phyloP scores from a whole-genome alignment of 768 basidiomycete genomes.

The Amanita fuliginea region DNA sequence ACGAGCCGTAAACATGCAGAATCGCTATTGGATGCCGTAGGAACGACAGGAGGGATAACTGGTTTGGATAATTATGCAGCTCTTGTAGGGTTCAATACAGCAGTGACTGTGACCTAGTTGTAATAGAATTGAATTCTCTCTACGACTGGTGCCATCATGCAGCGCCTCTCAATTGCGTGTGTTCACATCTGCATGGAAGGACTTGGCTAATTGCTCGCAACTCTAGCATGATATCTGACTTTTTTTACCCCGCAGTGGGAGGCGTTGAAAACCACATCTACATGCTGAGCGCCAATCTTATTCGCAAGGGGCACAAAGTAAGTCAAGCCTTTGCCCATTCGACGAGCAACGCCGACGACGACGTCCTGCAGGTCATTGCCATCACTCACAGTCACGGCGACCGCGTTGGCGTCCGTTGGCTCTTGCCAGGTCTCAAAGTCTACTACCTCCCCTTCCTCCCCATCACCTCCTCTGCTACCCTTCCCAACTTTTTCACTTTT shows the following conservation, averaged over 20 bases:
- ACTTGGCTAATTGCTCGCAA: background rate
- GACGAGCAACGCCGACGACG: background rate
- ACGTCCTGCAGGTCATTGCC: slow-evolving; percentile 62
- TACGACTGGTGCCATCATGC: too few species aligned
- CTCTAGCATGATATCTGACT: slow-evolving; percentile 87
- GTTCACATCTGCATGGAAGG: slow-evolving; percentile 1
- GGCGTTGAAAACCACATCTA: slow-evolving; percentile 97
- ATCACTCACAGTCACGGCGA: slow-evolving; percentile 91
- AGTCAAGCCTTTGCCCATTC: slow-evolving; percentile 8
- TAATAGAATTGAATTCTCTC: too few species aligned
- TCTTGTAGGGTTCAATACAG: too few species aligned
- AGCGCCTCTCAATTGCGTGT: slow-evolving; percentile 14
- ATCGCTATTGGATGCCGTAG: too few species aligned
- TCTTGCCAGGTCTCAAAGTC: slow-evolving; percentile 79
- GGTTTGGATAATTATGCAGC: too few species aligned
- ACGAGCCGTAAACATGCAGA: too few species aligned
- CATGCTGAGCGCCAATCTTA: slow-evolving; percentile 77
- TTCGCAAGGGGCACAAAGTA: slow-evolving; percentile 79
- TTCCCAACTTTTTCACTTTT: slow-evolving; percentile 90
- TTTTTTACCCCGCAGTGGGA: slow-evolving; percentile 89
- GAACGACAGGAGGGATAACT: too few species aligned
- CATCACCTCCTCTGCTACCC: slow-evolving; percentile 84
- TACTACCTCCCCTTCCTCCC: slow-evolving; percentile 89
- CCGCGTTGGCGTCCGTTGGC: slow-evolving; percentile 84
- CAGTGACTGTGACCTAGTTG: too few species aligned